Evolutionary conservation across 2,329 filamentous ascomycete species (phyloP).

Genomic region (Sporothrix euskadiensis): DNA sequence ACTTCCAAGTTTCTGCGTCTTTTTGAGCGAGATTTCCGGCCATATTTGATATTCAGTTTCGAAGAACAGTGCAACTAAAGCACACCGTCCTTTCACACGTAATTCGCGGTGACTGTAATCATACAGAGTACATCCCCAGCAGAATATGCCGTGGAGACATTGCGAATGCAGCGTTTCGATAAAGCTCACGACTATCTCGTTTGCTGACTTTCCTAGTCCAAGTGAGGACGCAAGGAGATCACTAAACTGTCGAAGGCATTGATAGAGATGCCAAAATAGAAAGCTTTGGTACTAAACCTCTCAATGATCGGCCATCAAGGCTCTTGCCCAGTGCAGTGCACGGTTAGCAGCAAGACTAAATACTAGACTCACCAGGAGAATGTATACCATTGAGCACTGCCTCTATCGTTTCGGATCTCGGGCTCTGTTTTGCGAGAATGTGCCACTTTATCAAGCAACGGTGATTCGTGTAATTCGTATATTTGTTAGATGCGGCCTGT

Average conservation of each 20-base stretch:
- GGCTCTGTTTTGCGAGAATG: conserved; percentile 8
- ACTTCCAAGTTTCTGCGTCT: conserved; percentile 11
- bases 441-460: neutral
- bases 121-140: neutral
- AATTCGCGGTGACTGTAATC: neutral
- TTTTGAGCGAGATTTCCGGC: neutral
- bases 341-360: neutral
- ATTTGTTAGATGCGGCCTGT: neutral
- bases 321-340: neutral
- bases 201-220: neutral
- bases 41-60: neutral
- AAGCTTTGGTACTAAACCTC: neutral
- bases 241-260: neutral
- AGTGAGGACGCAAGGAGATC: neutral
- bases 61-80: neutral
- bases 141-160: neutral
- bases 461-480: neutral
- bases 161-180: neutral
- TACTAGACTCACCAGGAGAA: neutral
- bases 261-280: neutral
- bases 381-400: neutral
- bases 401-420: neutral
- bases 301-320: neutral
- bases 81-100: neutral
- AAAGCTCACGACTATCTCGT: neutral